These are phyloP conservation scores for Cutaneotrichosporon sp. DNA, from an alignment of 1,284 basidiomycete species.

Conservation along the genomic window DNA sequence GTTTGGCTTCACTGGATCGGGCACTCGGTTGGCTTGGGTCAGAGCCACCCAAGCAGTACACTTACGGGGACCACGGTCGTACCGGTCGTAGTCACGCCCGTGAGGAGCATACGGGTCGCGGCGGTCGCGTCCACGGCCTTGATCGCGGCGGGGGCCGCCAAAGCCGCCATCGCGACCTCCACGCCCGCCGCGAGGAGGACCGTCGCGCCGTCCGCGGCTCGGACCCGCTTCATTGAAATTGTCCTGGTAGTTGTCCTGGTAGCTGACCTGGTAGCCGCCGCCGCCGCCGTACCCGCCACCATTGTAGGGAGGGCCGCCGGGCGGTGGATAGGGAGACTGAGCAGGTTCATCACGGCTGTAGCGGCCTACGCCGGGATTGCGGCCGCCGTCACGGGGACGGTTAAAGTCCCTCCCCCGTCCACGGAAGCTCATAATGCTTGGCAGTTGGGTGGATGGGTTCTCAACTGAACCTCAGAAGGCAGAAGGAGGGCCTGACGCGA, in stretches of 20 bases:
- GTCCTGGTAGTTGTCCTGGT: conserved; percentile 13
- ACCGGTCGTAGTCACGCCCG: conserved; percentile 8
- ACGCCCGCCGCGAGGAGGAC: conserved; percentile 14
- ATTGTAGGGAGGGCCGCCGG: background rate
- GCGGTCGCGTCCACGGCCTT: conserved; percentile 35
- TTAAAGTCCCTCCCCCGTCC: background rate
- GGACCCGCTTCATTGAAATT: conserved; percentile 9
- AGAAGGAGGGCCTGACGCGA: conserved; percentile 1
- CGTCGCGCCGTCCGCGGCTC: conserved; percentile 2
- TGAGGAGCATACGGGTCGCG: conserved; percentile 1
- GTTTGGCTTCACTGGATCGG: conserved; percentile 3
- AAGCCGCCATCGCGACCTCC: conserved; percentile 22
- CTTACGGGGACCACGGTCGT: conserved; percentile 9
- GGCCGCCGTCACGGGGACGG: conserved; percentile 3
- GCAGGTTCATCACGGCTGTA: conserved; percentile 9
- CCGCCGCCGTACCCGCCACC: background rate
- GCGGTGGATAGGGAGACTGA: background rate
- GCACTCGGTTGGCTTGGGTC: background rate
- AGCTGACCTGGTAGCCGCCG: conserved; percentile 19
- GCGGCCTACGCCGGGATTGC: background rate
- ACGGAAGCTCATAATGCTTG: conserved; percentile 5
- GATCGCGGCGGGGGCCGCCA: conserved; percentile 57
- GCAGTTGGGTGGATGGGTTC: background rate
- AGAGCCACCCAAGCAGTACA: background rate
- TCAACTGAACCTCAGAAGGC: conserved; percentile 6